phyloP scores from a whole-genome alignment of 495 filamentous ascomycete species.

The Tuber aestivum region DNA sequence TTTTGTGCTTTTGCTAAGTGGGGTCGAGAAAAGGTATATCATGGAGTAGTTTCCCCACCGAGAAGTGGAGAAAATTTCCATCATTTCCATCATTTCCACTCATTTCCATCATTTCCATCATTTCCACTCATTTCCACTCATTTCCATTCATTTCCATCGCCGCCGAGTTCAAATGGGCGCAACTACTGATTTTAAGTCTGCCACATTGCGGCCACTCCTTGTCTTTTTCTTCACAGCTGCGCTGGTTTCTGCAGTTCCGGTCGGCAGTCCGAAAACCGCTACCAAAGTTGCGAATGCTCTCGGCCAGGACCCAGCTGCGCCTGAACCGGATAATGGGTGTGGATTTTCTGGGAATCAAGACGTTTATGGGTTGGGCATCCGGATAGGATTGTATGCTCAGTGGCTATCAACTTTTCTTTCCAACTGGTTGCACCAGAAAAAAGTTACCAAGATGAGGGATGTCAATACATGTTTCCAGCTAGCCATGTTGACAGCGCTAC shows the following conservation, averaged over 20 bases:
- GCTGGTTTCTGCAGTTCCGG: constrained; percentile 12
- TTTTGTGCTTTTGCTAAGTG: background rate
- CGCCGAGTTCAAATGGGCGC: background rate
- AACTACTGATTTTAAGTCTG: background rate
- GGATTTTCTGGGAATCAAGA: constrained; percentile 42
- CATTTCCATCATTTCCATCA: no score
- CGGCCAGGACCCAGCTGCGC: background rate
- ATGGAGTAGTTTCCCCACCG: background rate
- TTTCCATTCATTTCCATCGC: background rate
- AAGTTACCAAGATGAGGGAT: constrained; percentile 35
- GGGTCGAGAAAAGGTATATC: background rate
- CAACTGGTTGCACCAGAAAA: constrained; percentile 36
- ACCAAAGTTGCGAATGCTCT: background rate
- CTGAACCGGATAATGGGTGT: constrained; percentile 15
- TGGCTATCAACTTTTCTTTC: constrained; percentile 40
- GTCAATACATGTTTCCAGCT: constrained; percentile 39
- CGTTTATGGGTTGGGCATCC: constrained; percentile 44
- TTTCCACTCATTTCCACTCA: no score
- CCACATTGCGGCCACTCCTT: background rate
- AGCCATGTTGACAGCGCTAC: constrained; percentile 36
- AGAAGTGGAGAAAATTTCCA: background rate
- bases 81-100: no score
- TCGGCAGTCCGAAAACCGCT: background rate
- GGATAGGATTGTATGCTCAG: constrained; percentile 45
- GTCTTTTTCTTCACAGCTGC: background rate